phyloP scores from a whole-genome alignment of 1,284 basidiomycete species.

The Tylopilus orsonianus region DNA sequence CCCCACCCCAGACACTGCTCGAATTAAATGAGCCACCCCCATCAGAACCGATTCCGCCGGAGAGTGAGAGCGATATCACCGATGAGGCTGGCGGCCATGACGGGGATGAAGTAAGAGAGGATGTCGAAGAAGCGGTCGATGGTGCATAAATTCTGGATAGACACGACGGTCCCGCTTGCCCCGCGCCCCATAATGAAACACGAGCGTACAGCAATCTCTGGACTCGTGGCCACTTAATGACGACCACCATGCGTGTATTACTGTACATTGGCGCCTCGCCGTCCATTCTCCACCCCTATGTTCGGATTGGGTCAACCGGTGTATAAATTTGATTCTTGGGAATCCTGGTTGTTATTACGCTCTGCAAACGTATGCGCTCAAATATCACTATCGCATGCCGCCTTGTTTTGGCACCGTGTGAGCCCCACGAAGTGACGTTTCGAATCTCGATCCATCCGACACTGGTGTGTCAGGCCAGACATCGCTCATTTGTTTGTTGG shows the following conservation, averaged over 20 bases:
- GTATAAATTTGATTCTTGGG: constrained; percentile 1
- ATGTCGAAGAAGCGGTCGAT: constrained; percentile 15
- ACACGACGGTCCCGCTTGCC: constrained; percentile 22
- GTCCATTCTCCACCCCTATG: constrained; percentile 12
- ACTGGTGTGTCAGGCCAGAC: background rate
- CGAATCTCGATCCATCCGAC: background rate
- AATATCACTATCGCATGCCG: no score
- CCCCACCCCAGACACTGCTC: constrained; percentile 17
- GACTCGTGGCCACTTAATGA: constrained; percentile 17
- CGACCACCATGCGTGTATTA: no score
- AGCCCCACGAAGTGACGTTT: no score
- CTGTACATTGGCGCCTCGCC: constrained; percentile 9
- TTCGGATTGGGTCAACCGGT: background rate
- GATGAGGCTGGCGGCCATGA: constrained; percentile 28
- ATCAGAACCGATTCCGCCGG: constrained; percentile 33
- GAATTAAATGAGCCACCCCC: constrained; percentile 34
- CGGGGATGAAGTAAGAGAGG: constrained; percentile 20
- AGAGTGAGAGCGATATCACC: constrained; percentile 37
- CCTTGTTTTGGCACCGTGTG: no score
- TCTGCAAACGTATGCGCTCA: background rate
- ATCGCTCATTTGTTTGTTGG: background rate
- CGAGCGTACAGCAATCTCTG: background rate
- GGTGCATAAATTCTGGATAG: constrained; percentile 10
- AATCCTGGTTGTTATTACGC: constrained; percentile 2
- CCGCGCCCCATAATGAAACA: constrained; percentile 12